Evolutionary conservation across 768 basidiomycete genomes (phyloP).

Genomic region (Auricularia sp.): DNA sequence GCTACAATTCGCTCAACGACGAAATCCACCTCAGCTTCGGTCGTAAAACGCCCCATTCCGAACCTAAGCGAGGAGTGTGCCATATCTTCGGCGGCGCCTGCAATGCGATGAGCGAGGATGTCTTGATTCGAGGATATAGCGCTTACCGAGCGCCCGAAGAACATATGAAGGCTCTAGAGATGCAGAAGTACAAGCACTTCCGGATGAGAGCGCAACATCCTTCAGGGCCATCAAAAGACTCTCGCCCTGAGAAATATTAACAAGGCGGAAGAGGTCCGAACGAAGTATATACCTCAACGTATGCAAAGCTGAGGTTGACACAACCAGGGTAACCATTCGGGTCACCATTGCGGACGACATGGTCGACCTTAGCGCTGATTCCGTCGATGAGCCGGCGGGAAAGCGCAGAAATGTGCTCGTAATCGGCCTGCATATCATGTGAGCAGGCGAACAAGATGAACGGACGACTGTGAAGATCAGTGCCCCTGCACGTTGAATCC

Average conservation of each 20-base stretch:
- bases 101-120: constrained; percentile 24
- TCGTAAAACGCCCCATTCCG: constrained; percentile 96
- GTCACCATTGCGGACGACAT: constrained; percentile 93
- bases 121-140: too few species aligned
- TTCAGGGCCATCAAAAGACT: constrained; percentile 96
- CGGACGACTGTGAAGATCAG: constrained; percentile 43
- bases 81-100: constrained; percentile 91
- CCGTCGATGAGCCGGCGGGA: constrained; percentile 72
- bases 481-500: constrained; percentile 86
- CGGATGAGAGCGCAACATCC: constrained; percentile 96
- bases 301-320: constrained; percentile 90
- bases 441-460: background rate
- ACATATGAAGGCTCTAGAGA: constrained; percentile 98
- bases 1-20: constrained; percentile 80
- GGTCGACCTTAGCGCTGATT: constrained; percentile 76
- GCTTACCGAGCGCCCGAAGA: constrained; percentile 76
- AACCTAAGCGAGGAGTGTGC: constrained; percentile 96
- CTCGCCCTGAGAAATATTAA: constrained; percentile 44
- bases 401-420: constrained; percentile 58
- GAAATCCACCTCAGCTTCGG: constrained; percentile 92
- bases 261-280: background rate
- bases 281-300: constrained; percentile 50
- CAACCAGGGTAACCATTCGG: constrained; percentile 88
- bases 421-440: constrained; percentile 53
- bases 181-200: constrained; percentile 96